A percentile compares a stretch with the other conserved stretches of the same genome.
Evolutionary conservation across 2,329 filamentous ascomycete genomes (phyloP).

Genomic region (Aspergillus caelatus): DNA sequence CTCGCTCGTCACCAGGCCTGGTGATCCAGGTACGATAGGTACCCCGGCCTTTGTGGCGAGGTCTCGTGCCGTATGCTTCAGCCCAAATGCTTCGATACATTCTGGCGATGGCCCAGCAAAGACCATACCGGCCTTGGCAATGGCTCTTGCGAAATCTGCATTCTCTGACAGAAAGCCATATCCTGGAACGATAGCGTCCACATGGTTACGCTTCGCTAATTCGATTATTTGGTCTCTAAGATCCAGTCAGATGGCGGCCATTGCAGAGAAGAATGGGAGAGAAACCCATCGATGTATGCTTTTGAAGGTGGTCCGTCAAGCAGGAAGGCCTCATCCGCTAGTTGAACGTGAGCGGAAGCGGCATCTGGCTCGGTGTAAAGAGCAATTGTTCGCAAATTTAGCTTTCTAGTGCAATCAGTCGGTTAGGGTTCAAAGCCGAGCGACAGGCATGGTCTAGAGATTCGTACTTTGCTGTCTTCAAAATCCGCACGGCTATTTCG

Average conservation of each 20-base stretch:
- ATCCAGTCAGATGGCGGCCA: background rate
- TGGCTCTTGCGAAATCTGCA: constrained; percentile 59
- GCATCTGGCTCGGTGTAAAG: constrained; percentile 62
- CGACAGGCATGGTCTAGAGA: background rate
- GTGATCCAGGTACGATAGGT: constrained; percentile 58
- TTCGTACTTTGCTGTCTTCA: constrained; percentile 51
- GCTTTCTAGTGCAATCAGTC: constrained; percentile 27
- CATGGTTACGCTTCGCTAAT: constrained; percentile 54
- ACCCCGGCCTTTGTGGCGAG: constrained; percentile 57
- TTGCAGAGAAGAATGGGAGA: background rate
- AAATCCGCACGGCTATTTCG: constrained; percentile 60
- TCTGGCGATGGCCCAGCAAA: constrained; percentile 63
- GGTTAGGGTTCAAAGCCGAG: background rate
- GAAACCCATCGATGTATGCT: constrained; percentile 52
- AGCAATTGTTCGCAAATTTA: constrained; percentile 56
- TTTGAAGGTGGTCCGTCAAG: constrained; percentile 52
- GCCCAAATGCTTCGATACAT: constrained; percentile 59
- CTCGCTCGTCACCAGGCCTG: constrained; percentile 51
- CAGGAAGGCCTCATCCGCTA: constrained; percentile 57
- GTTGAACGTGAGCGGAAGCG: constrained; percentile 56
- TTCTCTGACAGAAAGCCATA: constrained; percentile 71
- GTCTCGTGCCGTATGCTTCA: constrained; percentile 61
- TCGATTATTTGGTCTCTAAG: constrained; percentile 44
- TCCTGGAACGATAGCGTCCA: constrained; percentile 65
- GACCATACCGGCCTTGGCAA: constrained; percentile 57